Conservation (phyloP, 768 basidiomycete species). For the Trametes maxima region DNA sequence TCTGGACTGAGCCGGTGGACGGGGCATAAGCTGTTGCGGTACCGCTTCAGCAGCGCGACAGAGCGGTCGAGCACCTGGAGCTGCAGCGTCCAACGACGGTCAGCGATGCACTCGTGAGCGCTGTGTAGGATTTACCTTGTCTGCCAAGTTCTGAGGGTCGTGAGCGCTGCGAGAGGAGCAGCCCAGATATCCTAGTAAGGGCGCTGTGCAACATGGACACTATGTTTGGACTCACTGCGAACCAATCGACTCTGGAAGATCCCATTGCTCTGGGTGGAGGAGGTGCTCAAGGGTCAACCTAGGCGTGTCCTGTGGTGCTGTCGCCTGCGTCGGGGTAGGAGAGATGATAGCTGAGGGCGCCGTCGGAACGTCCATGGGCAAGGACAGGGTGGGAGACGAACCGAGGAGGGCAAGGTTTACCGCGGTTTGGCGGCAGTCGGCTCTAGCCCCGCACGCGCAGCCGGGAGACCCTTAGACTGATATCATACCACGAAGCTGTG, state of each 20-base stretch:
- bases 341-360: neutral
- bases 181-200: neutral
- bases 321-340: neutral
- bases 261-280: slow-evolving; percentile 28
- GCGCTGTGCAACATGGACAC: neutral
- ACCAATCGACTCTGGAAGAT: slow-evolving; percentile 29
- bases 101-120: neutral
- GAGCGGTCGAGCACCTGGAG: slow-evolving; percentile 28
- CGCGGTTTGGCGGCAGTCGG: slow-evolving; percentile 4
- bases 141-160: slow-evolving; percentile 10
- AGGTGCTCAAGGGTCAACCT: slow-evolving; percentile 25
- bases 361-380: slow-evolving; percentile 2
- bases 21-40: slow-evolving; percentile 32
- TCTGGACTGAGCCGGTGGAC: slow-evolving; percentile 30
- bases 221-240: slow-evolving; percentile 18
- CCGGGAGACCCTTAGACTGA: slow-evolving; percentile 1
- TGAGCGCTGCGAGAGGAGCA: neutral
- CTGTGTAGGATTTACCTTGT: slow-evolving; percentile 16
- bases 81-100: slow-evolving; percentile 8
- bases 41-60: slow-evolving; percentile 29
- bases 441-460: slow-evolving; percentile 11
- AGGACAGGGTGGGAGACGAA: slow-evolving; percentile 4
- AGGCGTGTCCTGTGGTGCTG: neutral
- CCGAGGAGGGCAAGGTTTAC: neutral
- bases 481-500: slow-evolving; percentile 21